A percentile compares a stretch with the other conserved stretches of the same genome.
phyloP scores from a whole-genome alignment of 2,329 filamentous ascomycete genomes.

The Arthrobotrys conoides region DNA sequence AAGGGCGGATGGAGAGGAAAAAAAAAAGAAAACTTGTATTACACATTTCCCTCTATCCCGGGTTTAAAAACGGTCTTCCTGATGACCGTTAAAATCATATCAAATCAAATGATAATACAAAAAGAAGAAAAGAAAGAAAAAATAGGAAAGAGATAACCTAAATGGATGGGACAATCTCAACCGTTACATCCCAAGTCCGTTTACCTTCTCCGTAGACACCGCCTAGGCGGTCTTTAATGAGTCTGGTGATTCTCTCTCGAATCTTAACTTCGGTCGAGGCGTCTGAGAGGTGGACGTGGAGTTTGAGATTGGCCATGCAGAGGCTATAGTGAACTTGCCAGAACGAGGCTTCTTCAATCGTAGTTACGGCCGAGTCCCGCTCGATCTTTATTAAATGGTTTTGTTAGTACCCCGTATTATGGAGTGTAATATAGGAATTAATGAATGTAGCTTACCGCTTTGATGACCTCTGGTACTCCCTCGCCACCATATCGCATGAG shows the following conservation, averaged over 20 bases:
- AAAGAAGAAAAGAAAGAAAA: neutral
- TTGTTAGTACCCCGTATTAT: slow-evolving; percentile 2
- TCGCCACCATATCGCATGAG: slow-evolving; percentile 85
- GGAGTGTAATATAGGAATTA: neutral
- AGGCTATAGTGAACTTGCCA: slow-evolving; percentile 99
- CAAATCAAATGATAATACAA: neutral
- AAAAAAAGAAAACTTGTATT: neutral
- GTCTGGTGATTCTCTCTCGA: slow-evolving; percentile 79
- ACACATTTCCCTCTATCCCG: neutral
- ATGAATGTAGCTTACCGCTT: slow-evolving; percentile 49
- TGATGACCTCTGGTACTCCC: slow-evolving; percentile 63
- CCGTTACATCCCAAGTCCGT: slow-evolving; percentile 91
- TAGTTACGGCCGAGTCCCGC: slow-evolving; percentile 80
- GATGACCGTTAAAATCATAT: neutral
- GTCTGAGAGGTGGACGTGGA: slow-evolving; percentile 78
- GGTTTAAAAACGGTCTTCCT: neutral
- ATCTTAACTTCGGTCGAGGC: slow-evolving; percentile 81
- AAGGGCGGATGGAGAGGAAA: neutral
- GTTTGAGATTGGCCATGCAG: slow-evolving; percentile 92
- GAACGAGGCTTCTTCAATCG: slow-evolving; percentile 91
- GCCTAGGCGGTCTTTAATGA: slow-evolving; percentile 87
- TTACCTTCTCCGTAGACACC: slow-evolving; percentile 86
- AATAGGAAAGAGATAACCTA: neutral
- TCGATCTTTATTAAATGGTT: slow-evolving; percentile 74
- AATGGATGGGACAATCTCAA: slow-evolving; percentile 75